These are phyloP conservation scores for Cerioporus squamosus DNA, from an alignment of 1,284 basidiomycete genomes.

Conservation along the genomic window DNA sequence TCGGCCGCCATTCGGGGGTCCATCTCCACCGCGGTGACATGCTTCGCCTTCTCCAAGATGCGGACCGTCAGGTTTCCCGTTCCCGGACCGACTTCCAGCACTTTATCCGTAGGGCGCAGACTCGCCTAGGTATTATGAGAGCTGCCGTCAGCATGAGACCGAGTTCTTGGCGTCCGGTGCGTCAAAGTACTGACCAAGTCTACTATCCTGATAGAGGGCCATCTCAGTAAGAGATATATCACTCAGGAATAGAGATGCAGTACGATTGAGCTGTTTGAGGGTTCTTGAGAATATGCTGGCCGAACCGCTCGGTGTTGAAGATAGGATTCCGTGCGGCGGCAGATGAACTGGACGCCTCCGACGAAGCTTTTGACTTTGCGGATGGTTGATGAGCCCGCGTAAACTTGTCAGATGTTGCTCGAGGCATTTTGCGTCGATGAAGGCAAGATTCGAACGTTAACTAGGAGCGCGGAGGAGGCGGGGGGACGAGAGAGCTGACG, in stretches of 20 bases:
- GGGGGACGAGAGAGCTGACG: no score
- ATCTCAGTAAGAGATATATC: background rate
- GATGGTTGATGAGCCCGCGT: slow-evolving; percentile 77
- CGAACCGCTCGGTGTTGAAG: slow-evolving; percentile 94
- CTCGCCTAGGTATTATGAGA: slow-evolving; percentile 67
- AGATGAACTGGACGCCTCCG: slow-evolving; percentile 49
- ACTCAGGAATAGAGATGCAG: slow-evolving; percentile 34
- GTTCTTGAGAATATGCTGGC: slow-evolving; percentile 98
- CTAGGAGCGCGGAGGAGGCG: no score
- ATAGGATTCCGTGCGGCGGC: slow-evolving; percentile 75
- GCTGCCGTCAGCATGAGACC: slow-evolving; percentile 5
- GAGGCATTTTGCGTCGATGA: slow-evolving; percentile 88
- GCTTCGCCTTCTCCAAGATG: slow-evolving; percentile 94
- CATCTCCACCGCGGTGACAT: slow-evolving; percentile 85
- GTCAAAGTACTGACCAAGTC: slow-evolving; percentile 55
- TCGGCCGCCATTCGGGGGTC: slow-evolving; percentile 99
- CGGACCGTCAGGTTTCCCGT: slow-evolving; percentile 96
- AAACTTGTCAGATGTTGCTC: slow-evolving; percentile 87
- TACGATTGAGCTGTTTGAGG: slow-evolving; percentile 88
- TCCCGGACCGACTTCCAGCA: slow-evolving; percentile 98
- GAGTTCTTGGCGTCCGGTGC: background rate
- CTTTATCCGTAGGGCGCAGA: slow-evolving; percentile 92
- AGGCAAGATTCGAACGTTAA: no score
- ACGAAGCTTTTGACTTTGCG: slow-evolving; percentile 56
- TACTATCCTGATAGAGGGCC: slow-evolving; percentile 62